Base-by-base conservation (phyloP, 83 land plant genomes). In the Thuja plicata region DNA sequence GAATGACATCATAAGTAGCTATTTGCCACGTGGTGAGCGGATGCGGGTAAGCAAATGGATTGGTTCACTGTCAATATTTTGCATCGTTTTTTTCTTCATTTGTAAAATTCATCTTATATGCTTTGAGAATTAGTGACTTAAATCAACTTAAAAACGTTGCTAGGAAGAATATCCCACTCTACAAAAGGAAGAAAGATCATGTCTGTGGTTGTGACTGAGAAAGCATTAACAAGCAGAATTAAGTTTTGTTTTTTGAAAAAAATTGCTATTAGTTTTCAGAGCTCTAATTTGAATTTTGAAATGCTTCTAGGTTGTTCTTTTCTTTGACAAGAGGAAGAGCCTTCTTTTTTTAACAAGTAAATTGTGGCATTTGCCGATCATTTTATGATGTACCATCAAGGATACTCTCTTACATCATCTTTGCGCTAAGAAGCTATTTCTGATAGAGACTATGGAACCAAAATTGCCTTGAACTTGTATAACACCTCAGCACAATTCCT, bases 21-120 rank as follows among this genome's bases (percentile, higher is more conserved):
- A 80, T 80, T 40, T 80, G 83, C 83, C 83, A 9, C 83, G 83
- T 8, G 83, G 83, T 40, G 83, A 80, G 83, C 83, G 83, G 45
- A 40, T 19, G 41, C 38, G 83, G 83, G 83, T 80, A 80, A 80
- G 83, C 45, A 80, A 80, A 80, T 80, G 83, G 24, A 80, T 38
- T 3, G 11, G 48, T 40, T 80, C 45, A 7, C 45, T 21, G 11
- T 40, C 48, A 80, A 41, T 38, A 1, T 40, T 80, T 40, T 40
- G 2, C 21, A 45, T 80, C 71, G 27, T 21, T 60, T 66, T 66
- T 66, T 66, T 66, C 24, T 66, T 27, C 27, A 52, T 52, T 52
- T 52, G 55, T 15, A 52, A 52, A 27, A 27, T 66, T 66, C 71
- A 66, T 66, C 30, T 66, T 66, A 27, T 66, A 66, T 24, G 71